Base-by-base conservation (phyloP, 1,139 yeast species). In the Petasospora fabianii region DNA sequence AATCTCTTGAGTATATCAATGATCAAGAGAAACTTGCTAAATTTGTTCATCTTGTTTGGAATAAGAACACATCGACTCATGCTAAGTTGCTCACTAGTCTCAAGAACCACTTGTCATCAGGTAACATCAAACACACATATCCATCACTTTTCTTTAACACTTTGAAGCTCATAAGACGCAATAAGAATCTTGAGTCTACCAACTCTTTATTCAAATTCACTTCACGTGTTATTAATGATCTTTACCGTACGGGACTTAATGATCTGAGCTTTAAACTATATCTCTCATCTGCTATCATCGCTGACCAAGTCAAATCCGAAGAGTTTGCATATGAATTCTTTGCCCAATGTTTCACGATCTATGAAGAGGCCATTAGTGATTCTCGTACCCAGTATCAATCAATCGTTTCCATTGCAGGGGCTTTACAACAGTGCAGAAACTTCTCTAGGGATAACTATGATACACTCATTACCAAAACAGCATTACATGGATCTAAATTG, bases 251-350 rank as follows among this genome's bases (percentile, higher is more conserved):
- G 27, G 75, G 77, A 24, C 30, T 64, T 65, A 49, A 73, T 77
- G 64, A 67, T 61, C 38, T 62, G 51, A 43, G 74, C 56, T 54
- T 80, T 66, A 54, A 72, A 59, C 47, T 70, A 36, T 64, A 80
- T 52, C 60, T 81, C 43, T 68, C 74, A 42, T 69, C 77, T 28
- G 87, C 87, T 0, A 61, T 73, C 2, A 64, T 85, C 4, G 92
- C 97, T 0, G 96, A 92, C 60, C 94, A 84, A 58, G 68, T 84
- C 27, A 67, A 64, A 5, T 54, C 73, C 12, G 75, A 73, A 37
- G 85, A 78, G 41, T 77, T 86, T 27, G 71, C 92, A n/a, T 86
- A 85, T 61, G 98, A 92, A 61, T 80, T 87, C 53, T 86, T 84
- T 62, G 90, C 85, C 22, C 95, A 88, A 60, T 83, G 95, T 5